Base-by-base conservation (phyloP, 2,329 filamentous ascomycete genomes). In the Diaporthe capsici region DNA sequence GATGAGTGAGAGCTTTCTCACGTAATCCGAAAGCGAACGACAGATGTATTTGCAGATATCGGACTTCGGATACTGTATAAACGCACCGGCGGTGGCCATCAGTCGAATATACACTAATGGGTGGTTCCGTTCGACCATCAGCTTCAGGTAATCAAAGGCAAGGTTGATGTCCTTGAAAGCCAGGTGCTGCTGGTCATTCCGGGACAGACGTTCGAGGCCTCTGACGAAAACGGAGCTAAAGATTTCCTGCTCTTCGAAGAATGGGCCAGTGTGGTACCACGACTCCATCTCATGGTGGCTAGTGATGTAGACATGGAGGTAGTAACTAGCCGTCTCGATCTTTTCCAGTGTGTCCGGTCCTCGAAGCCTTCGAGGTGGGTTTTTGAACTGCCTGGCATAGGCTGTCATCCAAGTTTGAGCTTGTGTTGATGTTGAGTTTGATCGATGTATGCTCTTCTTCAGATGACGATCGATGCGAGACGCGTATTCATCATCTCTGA, bases 81-180 rank as follows among this genome's bases (percentile, higher is more conserved):
- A 74, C 2, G 73, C 67, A 13, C 55, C 63, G 6, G 71, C 22
- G 20, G 42, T 28, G 28, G 49, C 49, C 22, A 70, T 58, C 4
- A 74, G 58, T 5, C 42, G 63, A 12, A 71, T 31, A 42, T 71
- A 71, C 10, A 63, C 51, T 22, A 74, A 8, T 2, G 65, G 73
- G 8, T 74, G 73, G 39, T 71, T 55, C 15, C 12, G n/a, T 10
- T 22, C 1, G 4, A 74, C 51, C 17, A 71, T 37, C 8, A 60
- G 42, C 25, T 74, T 71, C 20, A 74, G 55, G 5, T n/a, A n/a
- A 7, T 74, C 73, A 70, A 74, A 71, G 22, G 73, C 55, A 34
- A 31, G 15, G 20, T 74, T 74, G 34, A 74, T 53, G 10, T 47
- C 42, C 9, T 37, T 44, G 55, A 74, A 74, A n/a, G 65, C 63